phyloP scores from a whole-genome alignment of 1,139 yeast species.

The Citeromyces siamensis region DNA sequence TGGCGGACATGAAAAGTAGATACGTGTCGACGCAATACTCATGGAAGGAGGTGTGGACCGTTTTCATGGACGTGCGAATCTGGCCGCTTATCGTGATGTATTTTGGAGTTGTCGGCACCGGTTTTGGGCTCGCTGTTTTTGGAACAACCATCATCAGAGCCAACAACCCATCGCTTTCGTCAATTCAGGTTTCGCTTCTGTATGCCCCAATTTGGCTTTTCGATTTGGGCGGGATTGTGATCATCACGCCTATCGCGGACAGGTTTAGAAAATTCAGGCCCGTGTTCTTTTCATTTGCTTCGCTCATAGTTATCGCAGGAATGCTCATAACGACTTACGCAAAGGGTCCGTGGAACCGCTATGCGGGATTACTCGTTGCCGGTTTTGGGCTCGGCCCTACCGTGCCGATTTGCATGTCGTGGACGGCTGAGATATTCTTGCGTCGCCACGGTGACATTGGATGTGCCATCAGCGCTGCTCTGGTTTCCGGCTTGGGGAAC shows the following conservation, averaged over 20 bases:
- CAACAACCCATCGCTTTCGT: conserved; percentile 49
- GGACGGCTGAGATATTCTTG: conserved; percentile 70
- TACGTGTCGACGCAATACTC: conserved; percentile 41
- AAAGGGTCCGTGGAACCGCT: conserved; percentile 58
- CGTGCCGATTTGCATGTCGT: conserved; percentile 81
- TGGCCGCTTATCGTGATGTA: conserved; percentile 85
- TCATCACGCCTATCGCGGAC: conserved; percentile 75
- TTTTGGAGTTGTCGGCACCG: conserved; percentile 87
- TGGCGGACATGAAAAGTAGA: conserved; percentile 44
- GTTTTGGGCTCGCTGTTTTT: conserved; percentile 74
- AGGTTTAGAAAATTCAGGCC: conserved; percentile 45
- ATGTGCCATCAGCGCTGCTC: conserved; percentile 69
- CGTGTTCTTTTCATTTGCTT: conserved; percentile 45
- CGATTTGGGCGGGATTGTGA: conserved; percentile 66
- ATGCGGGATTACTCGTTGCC: conserved; percentile 68
- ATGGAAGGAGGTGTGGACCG: conserved; percentile 41
- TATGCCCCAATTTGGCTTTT: conserved; percentile 89
- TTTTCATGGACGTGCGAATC: conserved; percentile 50
- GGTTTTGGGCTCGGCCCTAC: conserved; percentile 90
- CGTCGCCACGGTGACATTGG: conserved; percentile 75
- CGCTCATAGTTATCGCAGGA: conserved; percentile 60
- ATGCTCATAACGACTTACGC: conserved; percentile 71
- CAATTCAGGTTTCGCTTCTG: conserved; percentile 60
- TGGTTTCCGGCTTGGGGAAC: conserved; percentile 79
- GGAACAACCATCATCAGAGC: conserved; percentile 71